A percentile compares a stretch with the other conserved stretches of the same genome.
Conservation (phyloP, 2,329 filamentous ascomycete species). For the Calonectria pteridis region DNA sequence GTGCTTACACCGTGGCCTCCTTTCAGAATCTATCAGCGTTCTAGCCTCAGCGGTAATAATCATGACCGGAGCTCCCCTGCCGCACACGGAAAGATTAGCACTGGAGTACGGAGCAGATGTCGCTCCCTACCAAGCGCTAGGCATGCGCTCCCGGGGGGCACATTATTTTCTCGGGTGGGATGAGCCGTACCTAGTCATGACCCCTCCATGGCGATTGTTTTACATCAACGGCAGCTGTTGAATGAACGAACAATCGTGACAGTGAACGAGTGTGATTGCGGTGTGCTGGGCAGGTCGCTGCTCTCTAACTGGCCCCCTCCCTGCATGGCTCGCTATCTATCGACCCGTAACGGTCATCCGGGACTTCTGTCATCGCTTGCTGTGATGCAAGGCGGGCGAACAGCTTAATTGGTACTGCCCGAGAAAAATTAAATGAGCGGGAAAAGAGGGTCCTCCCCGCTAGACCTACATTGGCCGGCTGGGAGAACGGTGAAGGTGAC, state of each 20-base stretch:
- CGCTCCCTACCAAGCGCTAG: neutral
- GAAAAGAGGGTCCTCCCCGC: constrained; percentile 23
- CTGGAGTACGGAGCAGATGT: neutral
- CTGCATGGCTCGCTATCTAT: neutral
- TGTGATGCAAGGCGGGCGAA: neutral
- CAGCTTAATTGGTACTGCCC: constrained; percentile 17
- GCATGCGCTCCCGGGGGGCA: neutral
- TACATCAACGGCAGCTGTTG: neutral
- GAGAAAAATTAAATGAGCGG: constrained; percentile 24
- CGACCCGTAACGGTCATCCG: neutral
- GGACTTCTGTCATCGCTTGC: neutral
- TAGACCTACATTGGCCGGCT: constrained; percentile 19
- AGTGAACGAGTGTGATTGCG: neutral
- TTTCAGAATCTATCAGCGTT: neutral
- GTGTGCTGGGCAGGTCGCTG: neutral
- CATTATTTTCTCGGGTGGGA: neutral
- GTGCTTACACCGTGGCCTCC: neutral
- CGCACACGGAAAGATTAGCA: neutral
- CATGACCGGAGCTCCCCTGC: neutral
- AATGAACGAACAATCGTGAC: neutral
- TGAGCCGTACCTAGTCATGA: neutral
- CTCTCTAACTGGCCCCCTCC: too few species aligned
- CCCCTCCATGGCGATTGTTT: neutral
- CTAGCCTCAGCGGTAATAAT: neutral
- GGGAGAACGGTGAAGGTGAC: constrained; percentile 22